Evolutionary conservation across 768 basidiomycete genomes (phyloP), one percentile per base, ranked within the genome.

Genomic region (Sporobolomyces phaffii): DNA sequence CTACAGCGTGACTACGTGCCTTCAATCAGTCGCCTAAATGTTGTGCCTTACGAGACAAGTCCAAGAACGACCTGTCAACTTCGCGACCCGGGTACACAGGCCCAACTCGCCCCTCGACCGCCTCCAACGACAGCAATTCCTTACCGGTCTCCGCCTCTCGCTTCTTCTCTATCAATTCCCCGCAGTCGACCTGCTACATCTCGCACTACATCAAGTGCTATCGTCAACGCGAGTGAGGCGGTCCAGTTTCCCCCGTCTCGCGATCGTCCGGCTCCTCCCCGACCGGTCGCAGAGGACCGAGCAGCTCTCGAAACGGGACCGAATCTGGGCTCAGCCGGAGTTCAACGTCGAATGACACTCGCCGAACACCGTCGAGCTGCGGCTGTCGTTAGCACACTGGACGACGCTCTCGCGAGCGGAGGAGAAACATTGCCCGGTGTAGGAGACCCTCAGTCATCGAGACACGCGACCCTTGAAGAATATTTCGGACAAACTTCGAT

Each of bases 331-430:
- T n/a, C n/a, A n/a, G n/a, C n/a, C n/a, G 48, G 54, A 3, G 50
- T 69, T 4, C 57, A 57, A 3, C 70, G 70, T 0, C 62, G 63
- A 1, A 47, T 68, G 40, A 72, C 70, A 14, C 50, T 72, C 18
- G 65, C 65, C 0, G 65, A 72, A 31, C 65, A 72, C 20, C 53
- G 70, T 0, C 48, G 63, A 2, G 65, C 59, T 0, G 65, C 60
- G 1, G 65, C 65, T 0, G 48, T 44, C 8, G 60, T 65, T 5
- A 44, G 50, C 1, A 54, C 47, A 1, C 43, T 67, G 14, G 70
- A 72, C 54, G 70, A 72, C 17, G 63, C 45, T 22, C 60, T 72
- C 40, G 65, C 26, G 18, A 31, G 44, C n/a, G 28, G 9, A 4
- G 11, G 17, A n/a, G 33, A 51, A 29, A 11, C 48, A 4, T 22